These are phyloP conservation scores for Massarina eburnea DNA, from an alignment of 2,329 filamentous ascomycete genomes.

Conservation along the genomic window DNA sequence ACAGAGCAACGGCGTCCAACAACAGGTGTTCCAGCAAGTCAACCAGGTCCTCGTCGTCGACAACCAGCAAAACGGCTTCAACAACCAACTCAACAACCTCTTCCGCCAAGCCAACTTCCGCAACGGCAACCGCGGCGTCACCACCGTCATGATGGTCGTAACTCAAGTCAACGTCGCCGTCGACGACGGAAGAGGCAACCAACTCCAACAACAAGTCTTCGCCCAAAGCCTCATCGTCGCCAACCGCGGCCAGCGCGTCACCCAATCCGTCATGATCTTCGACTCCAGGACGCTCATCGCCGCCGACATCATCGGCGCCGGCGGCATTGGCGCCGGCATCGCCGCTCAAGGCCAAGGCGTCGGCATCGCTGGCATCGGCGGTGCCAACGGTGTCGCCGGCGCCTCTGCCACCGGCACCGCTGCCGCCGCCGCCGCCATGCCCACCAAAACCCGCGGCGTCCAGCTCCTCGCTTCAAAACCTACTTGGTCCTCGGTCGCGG, in stretches of 20 bases:
- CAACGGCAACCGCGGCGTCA: slow-evolving; percentile 18
- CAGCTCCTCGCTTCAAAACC: slow-evolving; percentile 31
- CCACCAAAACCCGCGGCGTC: slow-evolving; percentile 25
- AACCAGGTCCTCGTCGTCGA: slow-evolving; percentile 32
- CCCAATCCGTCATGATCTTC: slow-evolving; percentile 35
- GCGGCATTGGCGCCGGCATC: slow-evolving; percentile 13
- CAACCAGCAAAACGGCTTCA: slow-evolving; percentile 31
- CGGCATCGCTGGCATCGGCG: slow-evolving; percentile 18
- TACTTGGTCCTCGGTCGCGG: slow-evolving; percentile 27
- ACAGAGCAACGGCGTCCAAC: slow-evolving; percentile 25
- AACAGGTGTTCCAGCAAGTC: slow-evolving; percentile 28
- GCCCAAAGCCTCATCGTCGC: slow-evolving; percentile 31
- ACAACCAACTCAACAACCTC: slow-evolving; percentile 34
- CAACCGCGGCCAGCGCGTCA: slow-evolving; percentile 26
- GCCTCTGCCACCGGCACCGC: slow-evolving; percentile 2
- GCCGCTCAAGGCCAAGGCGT: slow-evolving; percentile 15
- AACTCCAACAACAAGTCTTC: slow-evolving; percentile 29
- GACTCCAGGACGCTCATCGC: slow-evolving; percentile 27
- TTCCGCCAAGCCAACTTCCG: slow-evolving; percentile 32
- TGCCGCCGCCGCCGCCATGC: slow-evolving; percentile 13
- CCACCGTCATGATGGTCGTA: slow-evolving; percentile 33
- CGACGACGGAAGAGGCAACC: slow-evolving; percentile 26
- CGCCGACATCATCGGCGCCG: slow-evolving; percentile 24
- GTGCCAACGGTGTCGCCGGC: slow-evolving; percentile 4
- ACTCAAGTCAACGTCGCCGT: slow-evolving; percentile 32